Evolutionary conservation across 768 basidiomycete species (phyloP), one percentile per base, ranked within the genome.

Genomic region (Tubosaeta brunneosetosa): DNA sequence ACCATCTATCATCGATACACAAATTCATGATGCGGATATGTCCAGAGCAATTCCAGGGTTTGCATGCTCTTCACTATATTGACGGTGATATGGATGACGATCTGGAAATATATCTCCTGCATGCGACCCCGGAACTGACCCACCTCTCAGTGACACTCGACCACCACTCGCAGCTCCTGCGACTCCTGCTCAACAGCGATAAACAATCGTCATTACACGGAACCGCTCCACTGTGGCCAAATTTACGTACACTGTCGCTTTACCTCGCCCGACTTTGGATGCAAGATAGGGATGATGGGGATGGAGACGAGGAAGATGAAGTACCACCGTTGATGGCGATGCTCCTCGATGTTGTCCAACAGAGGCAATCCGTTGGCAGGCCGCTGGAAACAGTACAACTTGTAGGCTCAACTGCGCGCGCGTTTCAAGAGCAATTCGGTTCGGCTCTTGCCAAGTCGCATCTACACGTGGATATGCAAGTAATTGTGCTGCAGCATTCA

Each of bases 41-140:
- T 52, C 67, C 69, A 4, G 68, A 68, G 44, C 68, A 70, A 45
- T 68, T 68, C 47, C 67, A 63, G 37, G 63, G 67, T 43, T 53
- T 73, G 22, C 60, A 49, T 38, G 62, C 60, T 14, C 64, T 70
- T 41, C 61, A 68, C 56, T 70, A 70, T 44, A 66, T 70, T 50
- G 67, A 68, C 45, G 69, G 67, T 50, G 61, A 67, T 22, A 70
- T 68, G 58, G 68, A 68, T 46, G 66, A 70, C 45, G 67, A 68
- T 41, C 58, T 68, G 36, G 67, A 70, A 63, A 66, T 68, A 55
- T 68, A 70, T 17, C 67, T 68, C 37, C 63, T 69, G 0, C 51
- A 58, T 41, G 62, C 62, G 37, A 65, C 74, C 16, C 68, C 73
- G 48, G 65, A 65, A 27, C 62, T 74, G 44, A 69, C 53, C 8